These are phyloP conservation scores for Ophiostoma sp. DNA, from an alignment of 2,329 filamentous ascomycete genomes.

Conservation along the genomic window DNA sequence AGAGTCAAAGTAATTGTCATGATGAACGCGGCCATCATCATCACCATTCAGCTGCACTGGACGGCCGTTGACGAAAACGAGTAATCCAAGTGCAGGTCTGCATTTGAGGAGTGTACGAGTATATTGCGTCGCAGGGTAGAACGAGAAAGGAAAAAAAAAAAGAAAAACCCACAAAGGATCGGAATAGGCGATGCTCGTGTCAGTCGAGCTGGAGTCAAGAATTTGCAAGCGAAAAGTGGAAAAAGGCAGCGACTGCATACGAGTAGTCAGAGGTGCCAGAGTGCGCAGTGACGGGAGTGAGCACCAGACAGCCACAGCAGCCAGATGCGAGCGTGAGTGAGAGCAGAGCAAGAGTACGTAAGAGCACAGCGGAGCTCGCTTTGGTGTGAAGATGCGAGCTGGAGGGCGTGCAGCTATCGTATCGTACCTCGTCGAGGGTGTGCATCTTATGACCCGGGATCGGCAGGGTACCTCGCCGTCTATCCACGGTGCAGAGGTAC, in stretches of 20 bases:
- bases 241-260: background rate
- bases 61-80: background rate
- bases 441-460: background rate
- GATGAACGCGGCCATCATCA: background rate
- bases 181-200: slow-evolving; percentile 9
- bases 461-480: slow-evolving; percentile 6
- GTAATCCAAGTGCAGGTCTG: background rate
- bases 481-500: background rate
- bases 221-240: slow-evolving; percentile 3
- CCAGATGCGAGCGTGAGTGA: background rate
- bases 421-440: background rate
- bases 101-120: background rate
- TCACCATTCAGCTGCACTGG: background rate
- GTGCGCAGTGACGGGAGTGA: background rate
- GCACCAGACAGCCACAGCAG: too few relatives aligned
- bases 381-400: background rate
- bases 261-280: too few relatives aligned
- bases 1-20: too few relatives aligned
- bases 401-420: too few relatives aligned
- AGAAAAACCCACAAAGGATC: background rate
- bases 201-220: slow-evolving; percentile 8
- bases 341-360: too few relatives aligned
- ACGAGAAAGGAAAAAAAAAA: background rate
- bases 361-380: background rate
- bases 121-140: background rate